Evolutionary conservation across 306 rosid species (phyloP), one percentile per base, ranked within the genome.

Genomic region (Begonia fuchsioides): DNA sequence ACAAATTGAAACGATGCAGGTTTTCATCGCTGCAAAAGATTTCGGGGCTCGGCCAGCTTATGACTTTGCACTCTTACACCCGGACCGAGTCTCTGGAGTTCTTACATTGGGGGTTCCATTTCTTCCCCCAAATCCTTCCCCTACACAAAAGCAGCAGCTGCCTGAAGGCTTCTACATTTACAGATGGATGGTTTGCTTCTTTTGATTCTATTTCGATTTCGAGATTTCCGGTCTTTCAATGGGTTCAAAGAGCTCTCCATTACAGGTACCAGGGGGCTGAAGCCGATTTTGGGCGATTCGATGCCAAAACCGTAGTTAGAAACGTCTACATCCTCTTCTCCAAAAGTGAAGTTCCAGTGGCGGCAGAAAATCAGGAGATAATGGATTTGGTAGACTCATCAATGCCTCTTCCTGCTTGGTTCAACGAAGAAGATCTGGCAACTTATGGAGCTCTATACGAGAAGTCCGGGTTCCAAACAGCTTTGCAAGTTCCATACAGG

Each of bases 211-310:
- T 26, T 17, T 57, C 26, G 7, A 39, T 39, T 9, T 43, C n/a
- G 32, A 10, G 14, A 41, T 41, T 41, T 26, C n/a, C n/a, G 35
- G 5, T 26, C 35, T 26, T 8, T 26, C 35, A 26, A 26, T 26
- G 35, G 35, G 1, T 26, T 26, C 35, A 26, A 5, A 26, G 35
- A 0, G 35, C 47, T 9, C 15, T 19, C 40, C 47, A 35, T 51
- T 11, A 2, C 52, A 83, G 94, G 71, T 69, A 67, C 88, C 93
- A 11, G 93, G 94, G 88, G 51, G 88, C 93, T 11, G 96, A 87
- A 61, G 79, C 83, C 50, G 94, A 83, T 80, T 87, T 83, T 55
- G 72, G 83, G 52, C 93, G 93, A 11, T 54, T 83, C n/a, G 77
- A 83, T 46, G 77, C 65, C 0, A 80, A 74, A 64, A 80, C 81